Conservation (phyloP, 1,139 yeast species). For the Saccharomycopsis hybrid region DNA sequence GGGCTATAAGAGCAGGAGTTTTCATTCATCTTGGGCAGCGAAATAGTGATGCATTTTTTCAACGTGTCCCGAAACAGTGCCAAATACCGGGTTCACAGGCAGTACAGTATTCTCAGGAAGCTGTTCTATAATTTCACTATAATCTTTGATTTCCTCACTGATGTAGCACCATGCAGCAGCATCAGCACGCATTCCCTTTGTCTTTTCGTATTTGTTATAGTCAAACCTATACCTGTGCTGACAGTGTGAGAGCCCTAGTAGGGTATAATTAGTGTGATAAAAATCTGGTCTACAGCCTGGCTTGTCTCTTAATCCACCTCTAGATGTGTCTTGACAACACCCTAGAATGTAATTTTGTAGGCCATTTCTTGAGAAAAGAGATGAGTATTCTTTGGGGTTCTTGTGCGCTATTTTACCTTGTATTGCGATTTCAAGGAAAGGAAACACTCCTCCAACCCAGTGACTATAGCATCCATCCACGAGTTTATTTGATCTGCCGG, state of each 20-base stretch:
- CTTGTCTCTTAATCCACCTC: constrained; percentile 82
- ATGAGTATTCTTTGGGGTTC: constrained; percentile 15
- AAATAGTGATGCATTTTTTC: constrained; percentile 9
- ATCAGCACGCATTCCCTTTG: not conserved
- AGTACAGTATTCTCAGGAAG: not conserved
- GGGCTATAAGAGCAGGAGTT: too few relatives aligned
- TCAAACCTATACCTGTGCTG: constrained; percentile 44
- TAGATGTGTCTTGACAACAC: constrained; percentile 60
- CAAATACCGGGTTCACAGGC: constrained; percentile 16
- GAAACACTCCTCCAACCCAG: constrained; percentile 84
- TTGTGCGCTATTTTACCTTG: constrained; percentile 26
- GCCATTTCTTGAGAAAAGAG: constrained; percentile 46
- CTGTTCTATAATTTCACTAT: not conserved
- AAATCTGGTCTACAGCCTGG: constrained; percentile 79
- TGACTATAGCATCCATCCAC: constrained; percentile 96
- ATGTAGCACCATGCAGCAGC: constrained; percentile 13
- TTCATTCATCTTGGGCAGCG: too few relatives aligned
- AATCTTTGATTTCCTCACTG: not conserved
- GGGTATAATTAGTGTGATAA: constrained; percentile 83
- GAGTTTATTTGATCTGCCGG: constrained; percentile 86
- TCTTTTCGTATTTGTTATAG: constrained; percentile 22
- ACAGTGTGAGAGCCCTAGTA: constrained; percentile 68
- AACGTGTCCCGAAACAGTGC: constrained; percentile 6
- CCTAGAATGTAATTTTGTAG: constrained; percentile 60
- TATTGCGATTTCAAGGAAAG: constrained; percentile 50